Percentiles rank a stretch among this genome's conserved stretches.
Evolutionary conservation across 768 basidiomycete genomes (phyloP).

Genomic region (Podaxis sp.): DNA sequence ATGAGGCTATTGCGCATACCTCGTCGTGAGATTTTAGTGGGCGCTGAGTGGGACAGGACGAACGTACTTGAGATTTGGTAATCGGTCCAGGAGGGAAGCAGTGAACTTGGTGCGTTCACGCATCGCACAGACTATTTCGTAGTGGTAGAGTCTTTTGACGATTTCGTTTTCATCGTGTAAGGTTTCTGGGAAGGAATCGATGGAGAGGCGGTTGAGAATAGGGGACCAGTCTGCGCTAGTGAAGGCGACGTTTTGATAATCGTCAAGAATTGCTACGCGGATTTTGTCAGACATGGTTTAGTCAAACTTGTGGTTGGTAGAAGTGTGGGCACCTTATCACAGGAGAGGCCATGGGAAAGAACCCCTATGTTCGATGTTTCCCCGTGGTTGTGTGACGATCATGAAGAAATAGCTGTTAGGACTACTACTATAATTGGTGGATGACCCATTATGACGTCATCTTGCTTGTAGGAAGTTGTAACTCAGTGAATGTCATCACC

Average conservation of each 20-base stretch:
- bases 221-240: constrained; percentile 50
- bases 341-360: neutral
- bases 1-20: constrained; percentile 32
- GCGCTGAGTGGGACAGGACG: neutral
- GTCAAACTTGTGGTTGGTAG: neutral
- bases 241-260: constrained; percentile 53
- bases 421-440: neutral
- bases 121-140: constrained; percentile 61
- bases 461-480: too few relatives aligned
- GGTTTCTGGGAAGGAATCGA: constrained; percentile 50
- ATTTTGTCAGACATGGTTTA: constrained; percentile 5
- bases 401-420: neutral
- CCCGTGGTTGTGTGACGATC: neutral
- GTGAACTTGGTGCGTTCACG: constrained; percentile 61
- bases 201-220: constrained; percentile 28
- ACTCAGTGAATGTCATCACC: too few relatives aligned
- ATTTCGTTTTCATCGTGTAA: constrained; percentile 47
- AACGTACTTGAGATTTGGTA: constrained; percentile 50
- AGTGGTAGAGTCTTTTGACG: constrained; percentile 42
- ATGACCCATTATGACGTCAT: neutral
- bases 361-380: neutral
- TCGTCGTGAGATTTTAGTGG: neutral
- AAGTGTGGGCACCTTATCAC: neutral
- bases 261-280: constrained; percentile 56
- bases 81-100: constrained; percentile 40